Evolutionary conservation across 257 asterid genomes (phyloP).

Genomic region (Apocynum venetum): DNA sequence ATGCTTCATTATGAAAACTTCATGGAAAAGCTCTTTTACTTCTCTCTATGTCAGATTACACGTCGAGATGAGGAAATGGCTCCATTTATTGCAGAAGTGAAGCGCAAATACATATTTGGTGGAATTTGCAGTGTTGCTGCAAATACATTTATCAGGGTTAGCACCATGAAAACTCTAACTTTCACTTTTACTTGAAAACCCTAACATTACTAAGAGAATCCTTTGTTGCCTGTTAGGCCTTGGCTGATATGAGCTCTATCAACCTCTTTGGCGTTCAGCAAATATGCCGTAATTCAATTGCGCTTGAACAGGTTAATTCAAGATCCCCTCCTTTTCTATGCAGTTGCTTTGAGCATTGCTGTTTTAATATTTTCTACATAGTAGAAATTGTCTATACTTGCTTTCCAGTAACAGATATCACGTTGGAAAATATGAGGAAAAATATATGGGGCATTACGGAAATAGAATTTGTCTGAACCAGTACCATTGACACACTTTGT

Average conservation of each 20-base stretch:
- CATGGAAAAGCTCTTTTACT: constrained; percentile 1
- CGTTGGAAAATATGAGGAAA: background rate
- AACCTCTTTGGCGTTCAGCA: constrained; percentile 99
- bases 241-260: constrained; percentile 85
- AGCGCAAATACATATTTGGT: constrained; percentile 91
- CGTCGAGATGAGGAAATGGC: constrained; percentile 98
- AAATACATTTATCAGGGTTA: constrained; percentile 74
- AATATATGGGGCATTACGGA: background rate
- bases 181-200: background rate
- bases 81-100: constrained; percentile 76
- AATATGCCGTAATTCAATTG: constrained; percentile 95
- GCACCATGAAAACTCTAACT: constrained; percentile 10
- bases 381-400: background rate
- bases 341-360: background rate
- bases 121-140: constrained; percentile 89
- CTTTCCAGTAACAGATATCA: background rate
- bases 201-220: constrained; percentile 18
- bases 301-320: constrained; percentile 80
- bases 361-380: background rate
- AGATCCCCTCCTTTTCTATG: constrained; percentile 6
- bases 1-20: background rate
- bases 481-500: background rate
- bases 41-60: constrained; percentile 58
- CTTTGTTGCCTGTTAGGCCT: constrained; percentile 51
- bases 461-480: background rate